Conservation (phyloP, 306 rosid genomes). For the Cyamopsis tetragonoloba region DNA sequence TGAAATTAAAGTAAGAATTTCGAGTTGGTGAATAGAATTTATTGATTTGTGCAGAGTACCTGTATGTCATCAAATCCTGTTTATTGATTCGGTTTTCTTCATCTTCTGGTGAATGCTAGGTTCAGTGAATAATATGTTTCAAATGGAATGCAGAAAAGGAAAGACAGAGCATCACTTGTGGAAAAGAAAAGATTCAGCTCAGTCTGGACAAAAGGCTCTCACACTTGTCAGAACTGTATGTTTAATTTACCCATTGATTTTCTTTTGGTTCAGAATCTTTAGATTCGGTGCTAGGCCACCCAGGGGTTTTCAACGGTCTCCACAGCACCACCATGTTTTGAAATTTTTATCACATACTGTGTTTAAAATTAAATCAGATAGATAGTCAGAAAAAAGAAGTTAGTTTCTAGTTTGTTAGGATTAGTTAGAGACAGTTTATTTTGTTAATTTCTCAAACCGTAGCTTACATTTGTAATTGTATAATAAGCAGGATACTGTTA, state of each 20-base stretch:
- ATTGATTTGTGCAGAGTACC: no score
- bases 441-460: neutral
- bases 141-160: conserved; percentile 50
- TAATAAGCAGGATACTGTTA: neutral
- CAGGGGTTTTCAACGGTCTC: neutral
- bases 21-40: no score
- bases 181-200: conserved; percentile 71
- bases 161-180: conserved; percentile 73
- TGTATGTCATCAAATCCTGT: no score
- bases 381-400: neutral
- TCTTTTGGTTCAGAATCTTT: conserved; percentile 10
- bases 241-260: neutral
- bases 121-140: neutral
- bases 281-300: no score
- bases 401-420: neutral
- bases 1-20: neutral
- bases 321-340: neutral
- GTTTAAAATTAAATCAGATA: neutral
- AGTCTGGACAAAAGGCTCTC: conserved; percentile 88
- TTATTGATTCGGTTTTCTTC: conserved; percentile 4
- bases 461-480: neutral
- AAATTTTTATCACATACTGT: neutral
- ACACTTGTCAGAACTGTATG: conserved; percentile 71
- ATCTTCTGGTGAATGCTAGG: neutral
- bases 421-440: neutral